Percentiles rank a stretch among this genome's conserved stretches.
These are phyloP conservation scores for Eragrostis nindensis DNA, from an alignment of 176 grass and related monocot genomes.

Conservation along the genomic window DNA sequence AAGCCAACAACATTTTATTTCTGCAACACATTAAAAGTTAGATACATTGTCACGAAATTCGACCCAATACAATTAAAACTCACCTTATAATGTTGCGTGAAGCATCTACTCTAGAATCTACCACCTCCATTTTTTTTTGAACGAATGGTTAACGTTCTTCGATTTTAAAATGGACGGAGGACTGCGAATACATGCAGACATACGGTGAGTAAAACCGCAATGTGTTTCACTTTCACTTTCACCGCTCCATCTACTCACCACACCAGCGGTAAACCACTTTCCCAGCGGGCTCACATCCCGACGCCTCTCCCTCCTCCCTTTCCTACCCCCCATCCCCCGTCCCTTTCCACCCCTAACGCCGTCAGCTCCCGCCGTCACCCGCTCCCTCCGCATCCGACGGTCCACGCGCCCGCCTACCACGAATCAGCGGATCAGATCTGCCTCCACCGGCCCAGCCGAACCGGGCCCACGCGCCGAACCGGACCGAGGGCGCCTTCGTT, in stretches of 20 bases:
- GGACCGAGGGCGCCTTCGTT: constrained; percentile 54
- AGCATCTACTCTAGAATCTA: not conserved
- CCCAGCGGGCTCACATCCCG: constrained; percentile 34
- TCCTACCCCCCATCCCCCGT: not conserved
- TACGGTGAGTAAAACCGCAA: not conserved
- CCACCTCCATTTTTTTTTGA: too few species aligned
- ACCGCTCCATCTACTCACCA: constrained; percentile 16
- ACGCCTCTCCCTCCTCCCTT: constrained; percentile 6
- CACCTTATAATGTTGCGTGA: not conserved
- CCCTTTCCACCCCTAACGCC: constrained; percentile 28
- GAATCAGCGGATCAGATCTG: not conserved
- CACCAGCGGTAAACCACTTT: constrained; percentile 3
- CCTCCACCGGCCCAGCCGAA: not conserved
- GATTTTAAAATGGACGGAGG: too few species aligned
- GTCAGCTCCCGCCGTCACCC: constrained; percentile 32
- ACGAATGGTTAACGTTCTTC: too few species aligned
- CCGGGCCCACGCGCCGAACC: not conserved
- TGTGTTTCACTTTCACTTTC: too few species aligned
- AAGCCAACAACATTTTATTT: too few species aligned
- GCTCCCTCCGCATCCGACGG: not conserved
- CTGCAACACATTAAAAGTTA: too few species aligned
- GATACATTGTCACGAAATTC: too few species aligned
- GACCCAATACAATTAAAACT: too few species aligned
- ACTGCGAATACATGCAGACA: not conserved
- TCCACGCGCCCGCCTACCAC: not conserved